Percentiles rank a stretch among this genome's conserved stretches.
Evolutionary conservation across 225 moss, liverwort and hornwort genomes (phyloP).

Genomic region (Polytrichum formosum): DNA sequence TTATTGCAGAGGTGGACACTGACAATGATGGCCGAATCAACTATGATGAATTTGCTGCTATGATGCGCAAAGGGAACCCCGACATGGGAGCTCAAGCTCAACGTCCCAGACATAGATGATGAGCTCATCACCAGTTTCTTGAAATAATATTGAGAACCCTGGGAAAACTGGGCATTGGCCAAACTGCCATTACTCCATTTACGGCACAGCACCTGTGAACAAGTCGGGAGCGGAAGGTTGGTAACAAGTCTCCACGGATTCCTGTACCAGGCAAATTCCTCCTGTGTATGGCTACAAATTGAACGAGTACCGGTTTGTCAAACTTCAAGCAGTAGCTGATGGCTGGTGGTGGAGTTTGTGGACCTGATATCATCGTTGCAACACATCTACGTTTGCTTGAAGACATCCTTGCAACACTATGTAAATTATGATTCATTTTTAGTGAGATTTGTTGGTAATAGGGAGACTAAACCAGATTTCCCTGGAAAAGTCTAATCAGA

Average conservation of each 20-base stretch:
- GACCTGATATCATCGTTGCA: not conserved
- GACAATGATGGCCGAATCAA: conserved; percentile 86
- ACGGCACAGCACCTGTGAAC: not conserved
- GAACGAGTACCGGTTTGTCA: too few species aligned
- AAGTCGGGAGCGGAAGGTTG: too few species aligned
- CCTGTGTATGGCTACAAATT: too few species aligned
- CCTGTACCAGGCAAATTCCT: not conserved
- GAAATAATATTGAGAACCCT: not conserved
- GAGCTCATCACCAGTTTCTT: not conserved
- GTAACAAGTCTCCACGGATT: not conserved
- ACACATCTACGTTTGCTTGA: not conserved
- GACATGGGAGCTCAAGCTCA: conserved; percentile 14
- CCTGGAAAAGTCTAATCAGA: too few species aligned
- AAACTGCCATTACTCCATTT: not conserved
- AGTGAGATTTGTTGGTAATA: not conserved
- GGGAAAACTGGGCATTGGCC: not conserved
- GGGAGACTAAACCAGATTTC: too few species aligned
- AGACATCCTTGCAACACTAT: not conserved
- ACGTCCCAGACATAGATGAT: conserved; percentile 2
- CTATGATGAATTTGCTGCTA: conserved; percentile 89
- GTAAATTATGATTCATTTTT: not conserved
- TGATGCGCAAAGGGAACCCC: conserved; percentile 90
- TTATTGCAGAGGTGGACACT: conserved; percentile 88
- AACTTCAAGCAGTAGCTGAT: not conserved
- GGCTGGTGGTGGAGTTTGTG: not conserved